Base-by-base conservation (phyloP, 768 basidiomycete species). In the Leccinum sublutescens region DNA sequence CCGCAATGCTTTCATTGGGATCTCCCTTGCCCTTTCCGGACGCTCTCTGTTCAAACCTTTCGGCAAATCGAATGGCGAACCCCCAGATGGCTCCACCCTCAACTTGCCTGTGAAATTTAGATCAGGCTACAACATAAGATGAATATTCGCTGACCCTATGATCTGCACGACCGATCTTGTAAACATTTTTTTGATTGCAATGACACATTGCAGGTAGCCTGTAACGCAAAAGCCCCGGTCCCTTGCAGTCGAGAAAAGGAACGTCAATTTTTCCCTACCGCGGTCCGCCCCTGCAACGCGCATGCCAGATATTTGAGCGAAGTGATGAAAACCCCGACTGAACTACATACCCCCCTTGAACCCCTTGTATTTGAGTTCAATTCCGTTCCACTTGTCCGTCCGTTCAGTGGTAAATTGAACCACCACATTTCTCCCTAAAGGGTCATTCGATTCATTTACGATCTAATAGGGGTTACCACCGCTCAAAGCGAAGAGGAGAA, bases 281-380 rank as follows among this genome's bases (percentile, higher is more conserved):
- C 64, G 70, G 0, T 0, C 25, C 4, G 21, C 56, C 9, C 67
- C 74, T 75, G 61, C 34, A 43, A 33, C 7, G 57, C 12, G 25
- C 21, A 50, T 2, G 54, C 47, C 21, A 45, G 33, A 48, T 2
- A 48, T 38, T 29, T 60, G 11, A 58, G 40, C 11, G 52, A 45
- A 29, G 19, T 0, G 38, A 17, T 0, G 5, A 51, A 36, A 52
- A 36, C 33, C 14, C 27, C 2, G 6, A 36, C 8, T 48, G 4
- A 9, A 15, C 15, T 15, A 63, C 74, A 36, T 31, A 72, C 72
- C 74, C 55, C 58, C 61, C 21, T 61, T 29, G 53, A 74, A 72
- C 19, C 63, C 65, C 49, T 62, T 56, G 23, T 34, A 64, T 52
- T 19, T 59, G 27, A 19, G 27, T n/a, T 69, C 61, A 25, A 11